Evolutionary conservation across 1,139 yeast genomes (phyloP), one percentile per base, ranked within the genome.

Genomic region (Geotrichum aggregatum): DNA sequence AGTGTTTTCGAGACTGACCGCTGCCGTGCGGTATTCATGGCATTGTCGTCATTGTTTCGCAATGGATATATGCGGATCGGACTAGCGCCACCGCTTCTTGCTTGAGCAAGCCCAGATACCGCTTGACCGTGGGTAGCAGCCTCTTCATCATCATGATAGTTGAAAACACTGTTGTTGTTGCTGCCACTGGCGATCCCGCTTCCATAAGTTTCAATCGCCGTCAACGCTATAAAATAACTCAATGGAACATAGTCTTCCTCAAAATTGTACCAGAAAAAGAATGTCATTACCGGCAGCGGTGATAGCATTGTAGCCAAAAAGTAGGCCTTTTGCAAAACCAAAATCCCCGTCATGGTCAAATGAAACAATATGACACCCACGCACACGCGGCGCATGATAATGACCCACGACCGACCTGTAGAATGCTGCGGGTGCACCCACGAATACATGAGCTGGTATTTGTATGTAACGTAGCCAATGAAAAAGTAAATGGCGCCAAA

Each of bases 341-440:
- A 72, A 0, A 95, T 84, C 1, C 97, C 98, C 1, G 91, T 89
- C 88, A 89, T 88, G 14, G 96, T 87, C 54, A 91, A 69, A 63
- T 92, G 98, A 65, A 92, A 87, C 11, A 87, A 68, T 16, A 84
- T 67, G 41, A 87, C 67, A 0, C 95, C 95, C 45, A 85, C 67
- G 49, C 84, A 78, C 3, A 87, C 77, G 58, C 96, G 73, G 58
- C 94, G 76, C 66, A 83, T 82, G 2, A 87, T 83, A 55, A 86
- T 71, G 0, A 94, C 91, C 95, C 95, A 87, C 0, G 87, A 91
- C 62, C 83, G 83, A 3, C 95, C 96, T 0, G 95, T 87, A 0
- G 94, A 84, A 66, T 87, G 96, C 47, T 88, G 95, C 3, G 92
- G 87, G 65, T 87, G 95, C 34, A 86, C 87, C 72, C 84, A 82